A percentile compares a stretch with the other conserved stretches of the same genome.
Conservation (phyloP, 495 filamentous ascomycete species). For the Rusavskia elegans region DNA sequence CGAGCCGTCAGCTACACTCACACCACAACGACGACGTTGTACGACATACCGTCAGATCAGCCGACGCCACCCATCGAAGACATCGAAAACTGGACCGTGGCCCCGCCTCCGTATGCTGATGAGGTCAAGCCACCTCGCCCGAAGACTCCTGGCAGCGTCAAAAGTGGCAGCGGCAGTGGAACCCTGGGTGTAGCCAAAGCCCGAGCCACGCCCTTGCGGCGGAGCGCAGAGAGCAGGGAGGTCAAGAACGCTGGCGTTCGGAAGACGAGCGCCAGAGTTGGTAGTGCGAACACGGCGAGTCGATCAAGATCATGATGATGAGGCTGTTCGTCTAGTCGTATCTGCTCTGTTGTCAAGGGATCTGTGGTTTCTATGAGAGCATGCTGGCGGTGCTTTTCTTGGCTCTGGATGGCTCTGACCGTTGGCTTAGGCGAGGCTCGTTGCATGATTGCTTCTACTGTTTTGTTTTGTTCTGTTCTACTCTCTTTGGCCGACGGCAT, state of each 20-base stretch:
- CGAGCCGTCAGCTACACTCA: slow-evolving; percentile 39
- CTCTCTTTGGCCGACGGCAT: background rate
- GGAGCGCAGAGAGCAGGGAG: slow-evolving; percentile 36
- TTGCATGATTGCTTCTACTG: background rate
- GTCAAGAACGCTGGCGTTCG: slow-evolving; percentile 52
- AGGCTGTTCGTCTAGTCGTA: too few species aligned
- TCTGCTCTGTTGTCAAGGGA: too few species aligned
- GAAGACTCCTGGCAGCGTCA: slow-evolving; percentile 46
- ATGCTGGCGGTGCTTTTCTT: background rate
- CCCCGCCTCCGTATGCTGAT: slow-evolving; percentile 30
- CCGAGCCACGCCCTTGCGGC: slow-evolving; percentile 46
- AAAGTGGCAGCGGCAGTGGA: slow-evolving; percentile 45
- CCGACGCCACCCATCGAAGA: slow-evolving; percentile 1
- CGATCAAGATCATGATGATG: slow-evolving; percentile 10
- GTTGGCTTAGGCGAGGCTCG: background rate
- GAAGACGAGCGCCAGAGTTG: slow-evolving; percentile 87
- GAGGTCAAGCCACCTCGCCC: slow-evolving; percentile 35
- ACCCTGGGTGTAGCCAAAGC: slow-evolving; percentile 58
- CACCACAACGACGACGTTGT: slow-evolving; percentile 40
- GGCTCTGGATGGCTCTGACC: background rate
- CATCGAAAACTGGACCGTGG: slow-evolving; percentile 12
- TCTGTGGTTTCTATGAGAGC: background rate
- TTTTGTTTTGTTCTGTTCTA: background rate
- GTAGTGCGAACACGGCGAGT: slow-evolving; percentile 41
- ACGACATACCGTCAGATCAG: slow-evolving; percentile 5